These are phyloP conservation scores for Tremella fuciformis DNA, from an alignment of 768 basidiomycete species.

Conservation along the genomic window DNA sequence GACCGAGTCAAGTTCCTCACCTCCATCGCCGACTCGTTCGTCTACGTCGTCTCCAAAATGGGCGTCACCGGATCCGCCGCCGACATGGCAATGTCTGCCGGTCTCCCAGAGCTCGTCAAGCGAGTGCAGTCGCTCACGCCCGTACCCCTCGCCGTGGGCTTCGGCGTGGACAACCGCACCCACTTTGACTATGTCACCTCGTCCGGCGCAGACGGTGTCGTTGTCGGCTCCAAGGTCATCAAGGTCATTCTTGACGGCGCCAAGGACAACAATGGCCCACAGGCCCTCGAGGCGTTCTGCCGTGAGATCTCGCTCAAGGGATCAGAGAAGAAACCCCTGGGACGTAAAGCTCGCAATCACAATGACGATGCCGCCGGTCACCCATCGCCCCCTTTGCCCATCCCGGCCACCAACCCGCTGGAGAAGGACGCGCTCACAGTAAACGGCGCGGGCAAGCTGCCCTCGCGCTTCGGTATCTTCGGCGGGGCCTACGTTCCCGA, in stretches of 20 bases:
- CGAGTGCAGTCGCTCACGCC: slow-evolving; percentile 75
- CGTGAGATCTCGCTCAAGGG: slow-evolving; percentile 62
- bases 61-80: slow-evolving; percentile 92
- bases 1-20: slow-evolving; percentile 84
- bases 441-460: slow-evolving; percentile 55
- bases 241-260: slow-evolving; percentile 67
- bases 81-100: slow-evolving; percentile 63
- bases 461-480: slow-evolving; percentile 86
- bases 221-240: slow-evolving; percentile 85
- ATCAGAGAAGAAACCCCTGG: slow-evolving; percentile 18
- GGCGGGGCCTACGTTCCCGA: slow-evolving; percentile 98
- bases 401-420: slow-evolving; percentile 33
- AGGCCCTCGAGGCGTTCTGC: slow-evolving; percentile 60
- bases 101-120: slow-evolving; percentile 76
- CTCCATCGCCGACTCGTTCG: slow-evolving; percentile 92
- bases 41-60: slow-evolving; percentile 99
- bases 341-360: slow-evolving; percentile 8
- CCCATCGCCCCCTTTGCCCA: slow-evolving; percentile 34
- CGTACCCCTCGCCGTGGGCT: slow-evolving; percentile 90
- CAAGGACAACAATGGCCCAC: slow-evolving; percentile 50
- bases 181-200: slow-evolving; percentile 83
- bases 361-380: slow-evolving; percentile 41
- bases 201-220: slow-evolving; percentile 91
- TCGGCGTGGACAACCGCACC: slow-evolving; percentile 84
- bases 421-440: slow-evolving; percentile 35